These are phyloP conservation scores for Capsicum chinense DNA, from an alignment of 257 asterid species.

Conservation along the genomic window DNA sequence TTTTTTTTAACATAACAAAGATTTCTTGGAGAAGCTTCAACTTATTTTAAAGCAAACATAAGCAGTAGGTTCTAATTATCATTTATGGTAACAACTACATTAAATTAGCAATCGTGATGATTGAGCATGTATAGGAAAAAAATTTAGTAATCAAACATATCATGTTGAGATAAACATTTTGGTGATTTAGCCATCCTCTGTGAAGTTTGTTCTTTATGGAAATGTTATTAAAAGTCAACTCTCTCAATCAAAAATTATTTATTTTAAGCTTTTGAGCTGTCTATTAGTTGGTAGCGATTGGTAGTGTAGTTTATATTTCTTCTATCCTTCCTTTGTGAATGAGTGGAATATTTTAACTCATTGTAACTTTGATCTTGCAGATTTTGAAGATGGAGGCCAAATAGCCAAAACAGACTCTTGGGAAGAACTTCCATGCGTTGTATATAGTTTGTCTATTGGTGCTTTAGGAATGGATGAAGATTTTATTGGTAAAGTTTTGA, in stretches of 20 bases:
- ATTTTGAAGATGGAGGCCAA: slow-evolving; percentile 48
- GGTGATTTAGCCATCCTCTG: background rate
- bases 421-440: slow-evolving; percentile 96
- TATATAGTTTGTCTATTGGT: slow-evolving; percentile 67
- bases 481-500: slow-evolving; percentile 57
- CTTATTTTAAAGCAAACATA: too few species aligned
- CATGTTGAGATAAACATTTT: background rate
- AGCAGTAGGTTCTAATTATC: too few species aligned
- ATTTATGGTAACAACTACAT: too few species aligned
- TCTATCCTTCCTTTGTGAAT: background rate
- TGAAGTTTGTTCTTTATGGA: background rate
- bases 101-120: too few species aligned
- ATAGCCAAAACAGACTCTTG: slow-evolving; percentile 59
- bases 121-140: background rate
- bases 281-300: background rate
- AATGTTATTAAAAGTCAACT: background rate
- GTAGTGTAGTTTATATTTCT: background rate
- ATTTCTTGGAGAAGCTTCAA: background rate
- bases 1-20: background rate
- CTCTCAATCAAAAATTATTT: slow-evolving; percentile 1
- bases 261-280: background rate
- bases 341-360: background rate
- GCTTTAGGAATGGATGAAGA: slow-evolving; percentile 41
- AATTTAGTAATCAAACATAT: background rate
- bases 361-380: slow-evolving; percentile 38